phyloP scores from a whole-genome alignment of 2,329 filamentous ascomycete species.

The Colletotrichum musae region DNA sequence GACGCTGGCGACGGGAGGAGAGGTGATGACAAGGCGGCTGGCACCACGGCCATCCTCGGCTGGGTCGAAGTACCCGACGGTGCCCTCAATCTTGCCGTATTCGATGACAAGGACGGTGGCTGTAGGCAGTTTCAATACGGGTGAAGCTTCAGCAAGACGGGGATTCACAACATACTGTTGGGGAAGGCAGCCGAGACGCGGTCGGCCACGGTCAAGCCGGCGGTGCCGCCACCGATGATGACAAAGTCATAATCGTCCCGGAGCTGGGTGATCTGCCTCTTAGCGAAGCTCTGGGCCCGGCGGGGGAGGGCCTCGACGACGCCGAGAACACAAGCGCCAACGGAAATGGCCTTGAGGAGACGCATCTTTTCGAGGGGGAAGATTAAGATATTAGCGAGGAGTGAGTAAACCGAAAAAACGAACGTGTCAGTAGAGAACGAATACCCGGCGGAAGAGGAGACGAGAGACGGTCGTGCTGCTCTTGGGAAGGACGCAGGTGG shows the following conservation, averaged over 20 bases:
- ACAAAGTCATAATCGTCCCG: conserved; percentile 50
- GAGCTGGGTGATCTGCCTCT: conserved; percentile 47
- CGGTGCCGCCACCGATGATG: conserved; percentile 50
- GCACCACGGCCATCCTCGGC: conserved; percentile 44
- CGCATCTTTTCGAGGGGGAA: background rate
- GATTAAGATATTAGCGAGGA: background rate
- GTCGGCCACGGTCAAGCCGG: conserved; percentile 52
- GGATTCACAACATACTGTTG: conserved; percentile 40
- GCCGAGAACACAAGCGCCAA: background rate
- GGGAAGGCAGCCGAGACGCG: conserved; percentile 50
- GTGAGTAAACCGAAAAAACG: background rate
- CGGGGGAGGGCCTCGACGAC: conserved; percentile 43
- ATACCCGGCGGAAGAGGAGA: background rate
- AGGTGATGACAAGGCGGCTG: conserved; percentile 45
- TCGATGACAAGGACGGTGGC: background rate
- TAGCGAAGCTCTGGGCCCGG: conserved; percentile 38
- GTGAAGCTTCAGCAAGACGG: background rate
- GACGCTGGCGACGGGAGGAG: conserved; percentile 47
- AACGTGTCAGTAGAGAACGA: background rate
- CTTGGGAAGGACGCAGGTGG: background rate
- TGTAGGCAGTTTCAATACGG: background rate
- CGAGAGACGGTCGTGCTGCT: background rate
- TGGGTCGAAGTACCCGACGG: conserved; percentile 48
- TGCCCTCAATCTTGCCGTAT: conserved; percentile 20
- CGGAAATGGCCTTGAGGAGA: background rate